phyloP scores from a whole-genome alignment of 1,284 basidiomycete species.

The Fomitopsis betulina region DNA sequence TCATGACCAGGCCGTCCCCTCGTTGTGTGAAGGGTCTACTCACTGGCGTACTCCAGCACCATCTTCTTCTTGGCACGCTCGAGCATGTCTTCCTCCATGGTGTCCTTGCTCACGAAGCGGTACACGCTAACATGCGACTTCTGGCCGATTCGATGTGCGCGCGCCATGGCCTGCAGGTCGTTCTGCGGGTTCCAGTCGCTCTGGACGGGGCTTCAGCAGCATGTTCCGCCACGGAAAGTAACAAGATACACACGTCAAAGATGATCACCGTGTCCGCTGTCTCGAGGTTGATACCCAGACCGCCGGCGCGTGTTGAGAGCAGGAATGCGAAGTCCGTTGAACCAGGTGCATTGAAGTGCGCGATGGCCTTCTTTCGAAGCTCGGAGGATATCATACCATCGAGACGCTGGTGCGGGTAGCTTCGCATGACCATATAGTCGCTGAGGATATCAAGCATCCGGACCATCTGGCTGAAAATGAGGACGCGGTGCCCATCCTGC shows the following conservation, averaged over 20 bases:
- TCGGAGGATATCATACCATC: slow-evolving; percentile 77
- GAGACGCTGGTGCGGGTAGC: slow-evolving; percentile 77
- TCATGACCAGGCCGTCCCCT: slow-evolving; percentile 10
- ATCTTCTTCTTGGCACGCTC: slow-evolving; percentile 99
- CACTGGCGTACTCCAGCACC: slow-evolving; percentile 98
- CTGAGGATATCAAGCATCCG: slow-evolving; percentile 98
- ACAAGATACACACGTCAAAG: slow-evolving; percentile 75
- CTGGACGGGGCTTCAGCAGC: slow-evolving; percentile 36
- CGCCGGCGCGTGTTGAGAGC: slow-evolving; percentile 95
- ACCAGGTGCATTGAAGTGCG: slow-evolving; percentile 72
- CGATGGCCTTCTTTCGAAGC: slow-evolving; percentile 81
- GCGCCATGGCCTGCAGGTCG: slow-evolving; percentile 98
- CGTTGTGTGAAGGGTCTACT: slow-evolving; percentile 32
- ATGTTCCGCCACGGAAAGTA: slow-evolving; percentile 15
- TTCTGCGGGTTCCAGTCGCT: slow-evolving; percentile 98
- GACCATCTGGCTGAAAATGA: slow-evolving; percentile 99
- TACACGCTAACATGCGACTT: slow-evolving; percentile 99
- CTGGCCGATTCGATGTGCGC: slow-evolving; percentile 95
- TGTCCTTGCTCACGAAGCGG: slow-evolving; percentile 97
- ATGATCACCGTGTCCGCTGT: slow-evolving; percentile 99
- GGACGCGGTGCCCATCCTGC: slow-evolving; percentile 90
- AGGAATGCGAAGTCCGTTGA: slow-evolving; percentile 78
- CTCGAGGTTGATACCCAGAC: slow-evolving; percentile 97
- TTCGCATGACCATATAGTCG: slow-evolving; percentile 91
- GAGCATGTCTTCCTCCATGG: slow-evolving; percentile 98